A percentile compares a stretch with the other conserved stretches of the same genome.
These are phyloP conservation scores for Biscogniauxia sp. DNA, from an alignment of 2,329 filamentous ascomycete genomes.

Conservation along the genomic window DNA sequence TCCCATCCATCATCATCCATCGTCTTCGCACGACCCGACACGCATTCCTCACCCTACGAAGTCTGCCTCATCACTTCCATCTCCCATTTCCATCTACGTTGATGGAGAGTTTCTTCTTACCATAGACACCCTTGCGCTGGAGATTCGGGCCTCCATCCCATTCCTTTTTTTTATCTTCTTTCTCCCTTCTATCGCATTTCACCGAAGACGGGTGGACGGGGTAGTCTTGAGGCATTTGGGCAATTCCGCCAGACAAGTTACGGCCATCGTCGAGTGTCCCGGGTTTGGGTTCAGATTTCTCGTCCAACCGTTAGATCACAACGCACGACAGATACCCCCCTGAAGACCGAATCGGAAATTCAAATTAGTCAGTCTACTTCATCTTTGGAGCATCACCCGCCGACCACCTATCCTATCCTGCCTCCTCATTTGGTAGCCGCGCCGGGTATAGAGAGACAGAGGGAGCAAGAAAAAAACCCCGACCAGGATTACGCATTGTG, in stretches of 20 bases:
- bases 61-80: conserved; percentile 2
- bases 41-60: conserved; percentile 3
- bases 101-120: conserved; percentile 28
- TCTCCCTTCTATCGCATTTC: conserved; percentile 12
- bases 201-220: conserved; percentile 11
- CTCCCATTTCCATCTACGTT: conserved; percentile 24
- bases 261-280: conserved; percentile 17
- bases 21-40: background rate
- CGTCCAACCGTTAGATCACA: conserved; percentile 13
- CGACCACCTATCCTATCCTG: conserved; percentile 3
- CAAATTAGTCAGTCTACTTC: conserved; percentile 3
- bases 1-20: conserved; percentile 7
- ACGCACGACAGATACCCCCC: conserved; percentile 13
- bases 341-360: conserved; percentile 10
- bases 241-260: conserved; percentile 25
- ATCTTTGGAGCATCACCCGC: conserved; percentile 6
- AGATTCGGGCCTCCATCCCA: conserved; percentile 32
- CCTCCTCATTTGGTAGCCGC: conserved; percentile 6
- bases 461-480: conserved; percentile 3
- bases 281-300: conserved; percentile 21
- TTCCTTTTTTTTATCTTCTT: conserved; percentile 13
- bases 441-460: conserved; percentile 1
- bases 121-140: conserved; percentile 33
- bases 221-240: conserved; percentile 31
- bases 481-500: conserved; percentile 25